Base-by-base conservation (phyloP, 495 filamentous ascomycete genomes). In the Evernia prunastri region DNA sequence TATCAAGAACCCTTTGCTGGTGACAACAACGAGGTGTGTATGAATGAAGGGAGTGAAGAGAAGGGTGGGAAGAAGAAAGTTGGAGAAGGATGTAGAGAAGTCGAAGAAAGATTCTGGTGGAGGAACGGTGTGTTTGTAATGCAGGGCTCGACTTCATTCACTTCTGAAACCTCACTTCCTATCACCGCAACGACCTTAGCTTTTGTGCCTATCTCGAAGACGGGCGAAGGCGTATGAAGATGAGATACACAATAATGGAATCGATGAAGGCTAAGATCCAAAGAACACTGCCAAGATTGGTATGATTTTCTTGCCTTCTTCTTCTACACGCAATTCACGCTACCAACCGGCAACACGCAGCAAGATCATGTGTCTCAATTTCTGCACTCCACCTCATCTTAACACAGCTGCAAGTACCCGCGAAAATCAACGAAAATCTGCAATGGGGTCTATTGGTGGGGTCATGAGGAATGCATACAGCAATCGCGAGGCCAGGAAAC, bases 341-440 rank as follows among this genome's bases (percentile, higher is more conserved):
- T 56, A 33, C 45, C 17, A 31, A 42, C n/a, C 37, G n/a, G 39
- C 51, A 31, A 57, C 29, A 39, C 37, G 53, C 61, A 63, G 51
- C 53, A 45, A 29, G 61, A 63, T 63, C 51, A 45, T 35, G 36
- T 23, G 39, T 45, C 23, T 54, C 20, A 31, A 36, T 54, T 51
- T 40, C 47, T 63, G 25, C 51, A 42, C 25, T 36, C 17, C 12
- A 61, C 42, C 47, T 12, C 39, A 39, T 37, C 36, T 39, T 54
- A 51, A n/a, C 31, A 63, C 7, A 17, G 25, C 40, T 23, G 61
- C 61, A 43, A 33, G 11, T 57, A 57, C 29, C 61, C 61, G 37
- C 57, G 29, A 63, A 47, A 33, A 10, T 27, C 1, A 45, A 23
- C 23, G 51, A 54, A 18, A 7, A 54, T n/a, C 51, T 54, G 51